A percentile compares a stretch with the other conserved stretches of the same genome.
Conservation (phyloP, 2,329 filamentous ascomycete genomes). For the Blastomyces parvus region DNA sequence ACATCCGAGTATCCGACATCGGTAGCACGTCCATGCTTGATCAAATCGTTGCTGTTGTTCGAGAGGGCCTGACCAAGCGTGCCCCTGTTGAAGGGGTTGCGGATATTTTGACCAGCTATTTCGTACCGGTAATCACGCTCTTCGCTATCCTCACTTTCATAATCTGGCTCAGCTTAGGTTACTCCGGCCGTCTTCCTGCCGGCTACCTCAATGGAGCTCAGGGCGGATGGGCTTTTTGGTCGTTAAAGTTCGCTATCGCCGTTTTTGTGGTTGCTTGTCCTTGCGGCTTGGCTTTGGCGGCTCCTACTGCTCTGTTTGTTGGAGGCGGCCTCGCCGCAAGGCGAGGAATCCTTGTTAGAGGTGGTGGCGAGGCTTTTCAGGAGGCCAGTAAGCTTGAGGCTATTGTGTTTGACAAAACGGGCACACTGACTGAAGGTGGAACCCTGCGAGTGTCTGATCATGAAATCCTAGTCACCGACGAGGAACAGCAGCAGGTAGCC, state of each 20-base stretch:
- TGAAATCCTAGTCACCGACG: conserved; percentile 30
- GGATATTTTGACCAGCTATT: conserved; percentile 41
- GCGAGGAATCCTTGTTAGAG: conserved; percentile 71
- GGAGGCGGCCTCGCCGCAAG: conserved; percentile 70
- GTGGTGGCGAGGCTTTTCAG: conserved; percentile 76
- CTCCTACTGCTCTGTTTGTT: conserved; percentile 77
- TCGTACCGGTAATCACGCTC: conserved; percentile 41
- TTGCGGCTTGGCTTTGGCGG: conserved; percentile 74
- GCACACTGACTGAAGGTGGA: conserved; percentile 63
- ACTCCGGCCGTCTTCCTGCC: conserved; percentile 34
- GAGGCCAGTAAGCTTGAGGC: conserved; percentile 69
- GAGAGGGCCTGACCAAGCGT: conserved; percentile 41
- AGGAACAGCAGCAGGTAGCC: conserved; percentile 30
- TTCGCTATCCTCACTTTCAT: conserved; percentile 40
- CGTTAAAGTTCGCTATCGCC: conserved; percentile 61
- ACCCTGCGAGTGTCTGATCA: conserved; percentile 48
- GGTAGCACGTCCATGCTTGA: conserved; percentile 43
- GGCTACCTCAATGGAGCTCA: conserved; percentile 44
- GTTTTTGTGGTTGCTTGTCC: conserved; percentile 83
- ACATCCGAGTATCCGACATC: conserved; percentile 36
- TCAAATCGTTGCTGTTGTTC: conserved; percentile 41
- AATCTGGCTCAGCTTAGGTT: conserved; percentile 39
- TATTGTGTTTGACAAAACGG: conserved; percentile 83
- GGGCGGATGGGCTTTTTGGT: conserved; percentile 44
- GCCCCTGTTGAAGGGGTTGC: conserved; percentile 41